Evolutionary conservation across 768 basidiomycete species (phyloP).

Genomic region (Lepiota brunneoincarnata): DNA sequence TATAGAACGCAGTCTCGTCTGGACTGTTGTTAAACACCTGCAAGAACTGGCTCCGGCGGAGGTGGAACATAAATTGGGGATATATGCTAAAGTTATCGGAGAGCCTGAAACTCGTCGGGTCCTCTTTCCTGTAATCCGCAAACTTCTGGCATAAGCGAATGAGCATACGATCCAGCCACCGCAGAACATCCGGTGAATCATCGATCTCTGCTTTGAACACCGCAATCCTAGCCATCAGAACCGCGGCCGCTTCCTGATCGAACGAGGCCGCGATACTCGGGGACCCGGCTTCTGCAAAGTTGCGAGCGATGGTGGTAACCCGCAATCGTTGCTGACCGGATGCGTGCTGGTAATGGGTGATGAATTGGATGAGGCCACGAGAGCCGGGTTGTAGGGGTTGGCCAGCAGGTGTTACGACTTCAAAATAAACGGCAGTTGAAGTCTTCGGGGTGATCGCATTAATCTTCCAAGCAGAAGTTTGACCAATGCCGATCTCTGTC

Average conservation of each 20-base stretch:
- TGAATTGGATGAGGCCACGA: constrained; percentile 95
- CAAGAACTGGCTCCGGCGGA: constrained; percentile 94
- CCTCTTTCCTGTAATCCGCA: constrained; percentile 97
- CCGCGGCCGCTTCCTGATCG: constrained; percentile 97
- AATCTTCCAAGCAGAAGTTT: constrained; percentile 98
- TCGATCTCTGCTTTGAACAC: constrained; percentile 99
- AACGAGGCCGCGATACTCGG: constrained; percentile 91
- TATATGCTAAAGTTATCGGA: constrained; percentile 98
- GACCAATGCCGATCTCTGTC: constrained; percentile 98
- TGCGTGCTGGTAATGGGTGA: constrained; percentile 97
- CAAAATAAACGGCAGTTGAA: constrained; percentile 92
- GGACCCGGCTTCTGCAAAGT: constrained; percentile 97
- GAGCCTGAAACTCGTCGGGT: constrained; percentile 89
- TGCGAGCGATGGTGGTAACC: constrained; percentile 97
- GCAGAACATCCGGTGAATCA: constrained; percentile 91
- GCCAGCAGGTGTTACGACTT: constrained; percentile 96
- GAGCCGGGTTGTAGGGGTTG: constrained; percentile 87
- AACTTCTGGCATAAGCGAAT: constrained; percentile 99
- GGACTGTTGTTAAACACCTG: constrained; percentile 99
- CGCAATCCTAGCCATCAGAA: constrained; percentile 97
- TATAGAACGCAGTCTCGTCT: constrained; percentile 98
- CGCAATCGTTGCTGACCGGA: constrained; percentile 93
- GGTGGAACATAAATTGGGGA: constrained; percentile 99
- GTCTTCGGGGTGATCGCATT: constrained; percentile 87
- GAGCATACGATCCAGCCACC: constrained; percentile 98